Conservation (phyloP, 2,329 filamentous ascomycete genomes). For the Aureobasidium sp. region DNA sequence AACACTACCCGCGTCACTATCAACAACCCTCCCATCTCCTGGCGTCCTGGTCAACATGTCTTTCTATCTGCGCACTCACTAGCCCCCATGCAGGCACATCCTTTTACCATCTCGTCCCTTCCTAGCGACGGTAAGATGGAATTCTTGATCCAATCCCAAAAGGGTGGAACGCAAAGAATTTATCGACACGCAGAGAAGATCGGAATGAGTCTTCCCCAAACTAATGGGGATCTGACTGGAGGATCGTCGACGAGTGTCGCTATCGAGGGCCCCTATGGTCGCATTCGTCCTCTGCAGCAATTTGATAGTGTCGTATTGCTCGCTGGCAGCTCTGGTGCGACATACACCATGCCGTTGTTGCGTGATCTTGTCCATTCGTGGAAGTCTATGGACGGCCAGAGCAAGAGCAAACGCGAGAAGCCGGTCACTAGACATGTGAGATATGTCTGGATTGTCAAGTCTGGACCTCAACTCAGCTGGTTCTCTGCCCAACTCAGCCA, state of each 20-base stretch:
- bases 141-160: slow-evolving; percentile 48
- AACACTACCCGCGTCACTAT: slow-evolving; percentile 51
- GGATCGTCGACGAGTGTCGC: slow-evolving; percentile 7
- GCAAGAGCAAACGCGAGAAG: slow-evolving; percentile 18
- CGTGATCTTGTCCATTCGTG: slow-evolving; percentile 42
- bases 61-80: slow-evolving; percentile 52
- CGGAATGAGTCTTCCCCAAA: slow-evolving; percentile 28
- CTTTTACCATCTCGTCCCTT: slow-evolving; percentile 55
- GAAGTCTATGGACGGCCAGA: slow-evolving; percentile 25
- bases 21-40: slow-evolving; percentile 45
- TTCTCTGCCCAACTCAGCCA: slow-evolving; percentile 44
- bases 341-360: slow-evolving; percentile 49
- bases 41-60: slow-evolving; percentile 56
- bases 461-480: slow-evolving; percentile 45
- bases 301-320: slow-evolving; percentile 54
- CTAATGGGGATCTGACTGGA: not conserved
- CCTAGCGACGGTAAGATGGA: slow-evolving; percentile 48
- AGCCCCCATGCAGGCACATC: slow-evolving; percentile 53
- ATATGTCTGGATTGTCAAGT: slow-evolving; percentile 53
- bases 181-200: slow-evolving; percentile 43
- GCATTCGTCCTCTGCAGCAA: slow-evolving; percentile 37
- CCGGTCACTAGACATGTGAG: slow-evolving; percentile 42
- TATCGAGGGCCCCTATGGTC: slow-evolving; percentile 25
- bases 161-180: slow-evolving; percentile 45
- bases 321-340: slow-evolving; percentile 52